A percentile compares a stretch with the other conserved stretches of the same genome.
Evolutionary conservation across 75 land plant species (phyloP).

Genomic region (Azolla pinnata): DNA sequence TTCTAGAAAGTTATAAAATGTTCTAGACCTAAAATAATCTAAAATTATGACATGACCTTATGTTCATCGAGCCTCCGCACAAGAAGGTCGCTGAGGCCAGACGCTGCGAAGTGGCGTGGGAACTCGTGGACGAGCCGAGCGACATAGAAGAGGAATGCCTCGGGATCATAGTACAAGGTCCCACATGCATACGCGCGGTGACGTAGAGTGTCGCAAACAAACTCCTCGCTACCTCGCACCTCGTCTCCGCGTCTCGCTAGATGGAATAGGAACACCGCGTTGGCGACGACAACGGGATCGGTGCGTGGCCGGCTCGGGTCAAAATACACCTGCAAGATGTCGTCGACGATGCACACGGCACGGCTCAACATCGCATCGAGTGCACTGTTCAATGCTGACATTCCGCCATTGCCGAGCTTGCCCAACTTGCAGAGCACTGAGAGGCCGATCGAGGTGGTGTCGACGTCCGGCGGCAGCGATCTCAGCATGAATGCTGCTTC

Average conservation of each 20-base stretch:
- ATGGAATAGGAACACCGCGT: neutral
- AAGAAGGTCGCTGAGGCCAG: neutral
- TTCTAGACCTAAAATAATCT: too few relatives aligned
- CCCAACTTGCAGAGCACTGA: neutral
- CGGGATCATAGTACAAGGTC: neutral
- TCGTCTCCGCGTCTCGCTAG: neutral
- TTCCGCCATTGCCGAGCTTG: neutral
- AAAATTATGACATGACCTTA: too few relatives aligned
- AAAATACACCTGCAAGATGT: neutral
- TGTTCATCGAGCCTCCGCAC: neutral
- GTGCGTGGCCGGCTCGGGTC: neutral
- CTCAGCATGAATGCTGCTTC: neutral
- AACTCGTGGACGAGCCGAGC: neutral
- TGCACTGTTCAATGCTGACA: neutral
- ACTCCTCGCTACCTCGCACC: neutral
- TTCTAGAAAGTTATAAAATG: too few relatives aligned
- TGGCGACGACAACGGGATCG: slow-evolving; percentile 1
- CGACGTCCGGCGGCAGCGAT: neutral
- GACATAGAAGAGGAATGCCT: neutral
- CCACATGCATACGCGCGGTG: neutral
- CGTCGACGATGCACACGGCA: too few relatives aligned
- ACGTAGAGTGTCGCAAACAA: neutral
- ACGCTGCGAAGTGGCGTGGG: neutral
- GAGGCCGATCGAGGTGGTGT: neutral
- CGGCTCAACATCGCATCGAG: neutral